Conservation (phyloP, 2,329 filamentous ascomycete species). For the Phialemoniopsis sp. region DNA sequence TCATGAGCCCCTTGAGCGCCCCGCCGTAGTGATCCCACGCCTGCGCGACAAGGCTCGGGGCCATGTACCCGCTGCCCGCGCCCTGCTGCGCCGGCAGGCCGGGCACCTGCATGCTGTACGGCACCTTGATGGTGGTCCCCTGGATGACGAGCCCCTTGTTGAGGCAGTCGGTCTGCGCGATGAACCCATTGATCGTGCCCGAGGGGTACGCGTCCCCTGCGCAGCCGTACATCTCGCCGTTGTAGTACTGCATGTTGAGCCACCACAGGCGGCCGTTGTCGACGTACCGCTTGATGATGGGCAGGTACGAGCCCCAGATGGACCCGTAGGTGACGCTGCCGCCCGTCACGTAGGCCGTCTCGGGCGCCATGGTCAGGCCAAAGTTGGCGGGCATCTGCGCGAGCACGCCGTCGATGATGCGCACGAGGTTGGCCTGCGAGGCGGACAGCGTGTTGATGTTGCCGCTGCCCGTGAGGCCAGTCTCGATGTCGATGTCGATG, state of each 20-base stretch:
- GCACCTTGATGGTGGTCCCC: constrained; percentile 23
- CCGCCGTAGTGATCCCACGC: constrained; percentile 24
- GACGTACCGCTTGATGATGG: constrained; percentile 29
- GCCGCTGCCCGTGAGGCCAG: constrained; percentile 23
- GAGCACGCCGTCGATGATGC: constrained; percentile 29
- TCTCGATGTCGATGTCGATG: constrained; percentile 29
- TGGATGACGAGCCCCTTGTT: constrained; percentile 23
- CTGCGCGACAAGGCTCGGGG: constrained; percentile 18
- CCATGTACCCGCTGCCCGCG: constrained; percentile 26
- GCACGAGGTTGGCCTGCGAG: constrained; percentile 25
- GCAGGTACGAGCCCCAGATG: constrained; percentile 29
- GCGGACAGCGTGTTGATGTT: constrained; percentile 22
- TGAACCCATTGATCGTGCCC: constrained; percentile 23
- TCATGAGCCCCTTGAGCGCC: constrained; percentile 27
- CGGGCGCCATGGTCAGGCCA: constrained; percentile 48
- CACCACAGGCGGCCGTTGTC: constrained; percentile 30
- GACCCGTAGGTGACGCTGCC: constrained; percentile 22
- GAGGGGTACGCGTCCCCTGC: constrained; percentile 23
- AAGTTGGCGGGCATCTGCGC: constrained; percentile 50
- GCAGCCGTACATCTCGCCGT: constrained; percentile 30
- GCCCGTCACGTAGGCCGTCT: constrained; percentile 29
- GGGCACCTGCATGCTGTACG: constrained; percentile 27
- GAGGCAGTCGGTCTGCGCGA: constrained; percentile 28
- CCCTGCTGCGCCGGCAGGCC: constrained; percentile 27
- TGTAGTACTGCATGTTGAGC: constrained; percentile 32